Evolutionary conservation across 805 yeast species (phyloP), one percentile per base, ranked within the genome.

Genomic region (Schwanniomyces vanrijiae): DNA sequence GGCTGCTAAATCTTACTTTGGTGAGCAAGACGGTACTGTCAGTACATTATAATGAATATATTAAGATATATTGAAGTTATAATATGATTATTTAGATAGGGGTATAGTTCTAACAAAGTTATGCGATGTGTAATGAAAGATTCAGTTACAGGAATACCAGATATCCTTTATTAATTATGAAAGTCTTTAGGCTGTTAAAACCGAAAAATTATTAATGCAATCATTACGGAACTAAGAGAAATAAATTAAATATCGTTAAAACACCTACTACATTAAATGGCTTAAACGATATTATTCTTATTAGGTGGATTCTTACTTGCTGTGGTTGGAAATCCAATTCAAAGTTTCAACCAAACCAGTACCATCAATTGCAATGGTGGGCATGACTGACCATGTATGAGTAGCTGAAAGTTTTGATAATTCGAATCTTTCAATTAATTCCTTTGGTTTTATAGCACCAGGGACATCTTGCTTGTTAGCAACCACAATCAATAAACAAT

Each of bases 351-450:
- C 83, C 50, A 90, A 75, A 14, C 97, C 97, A 47, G 90, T 90
- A 22, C 97, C 97, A 48, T 90, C 86, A 52, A 84, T 80, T 26
- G 96, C 97, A 56, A 90, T 84, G 22, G 96, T 85, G 19, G 96
- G 96, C 50, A 91, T 88, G 31, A 91, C 95, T 43, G 94, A 86
- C 96, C 96, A 91, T 45, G 85, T 75, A 62, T 90, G 92, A 41
- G 66, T 60, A 44, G 80, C 82, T 48, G 83, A 77, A 56, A 82
- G 77, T 43, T 78, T 65, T 45, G 77, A 73, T 66, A 91, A 75
- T 48, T 85, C 82, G 50, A 90, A 78, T 53, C 75, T 73, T 56
- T 87, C 88, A 47, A 90, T 87, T 52, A 90, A 73, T 60, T 90
- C 92, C 63, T 84, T 84, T 43, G 96, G 92, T 59, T 80, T 84